A percentile compares a stretch with the other conserved stretches of the same genome.
These are phyloP conservation scores for Melastoma malabathricum DNA, from an alignment of 345 rosid genomes.

Conservation along the genomic window DNA sequence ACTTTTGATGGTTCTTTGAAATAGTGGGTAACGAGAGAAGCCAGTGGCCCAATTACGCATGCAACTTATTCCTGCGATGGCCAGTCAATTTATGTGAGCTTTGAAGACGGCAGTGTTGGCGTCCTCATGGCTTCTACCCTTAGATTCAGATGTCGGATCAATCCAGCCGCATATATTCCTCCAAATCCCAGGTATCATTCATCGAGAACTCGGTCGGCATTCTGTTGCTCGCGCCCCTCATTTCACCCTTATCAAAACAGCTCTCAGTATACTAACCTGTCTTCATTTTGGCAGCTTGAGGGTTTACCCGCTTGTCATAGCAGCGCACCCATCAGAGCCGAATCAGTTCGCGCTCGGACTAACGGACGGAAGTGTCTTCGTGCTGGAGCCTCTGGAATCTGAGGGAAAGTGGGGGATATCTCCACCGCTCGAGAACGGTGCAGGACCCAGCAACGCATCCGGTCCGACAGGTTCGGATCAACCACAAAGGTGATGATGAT, in stretches of 20 bases:
- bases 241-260: background rate
- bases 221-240: background rate
- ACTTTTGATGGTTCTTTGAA: slow-evolving; percentile 2
- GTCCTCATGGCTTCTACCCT: slow-evolving; percentile 59
- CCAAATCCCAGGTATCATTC: slow-evolving; percentile 46
- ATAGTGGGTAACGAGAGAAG: slow-evolving; percentile 61
- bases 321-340: slow-evolving; percentile 66
- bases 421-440: slow-evolving; percentile 64
- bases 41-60: slow-evolving; percentile 66
- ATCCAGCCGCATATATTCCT: slow-evolving; percentile 55
- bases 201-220: slow-evolving; percentile 1
- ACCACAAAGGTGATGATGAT: slow-evolving; percentile 31
- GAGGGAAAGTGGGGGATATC: slow-evolving; percentile 82
- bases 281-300: slow-evolving; percentile 41
- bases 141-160: slow-evolving; percentile 68
- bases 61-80: slow-evolving; percentile 81
- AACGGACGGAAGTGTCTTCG: slow-evolving; percentile 61
- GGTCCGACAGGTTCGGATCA: slow-evolving; percentile 35
- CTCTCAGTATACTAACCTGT: slow-evolving; percentile 2
- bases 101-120: slow-evolving; percentile 62
- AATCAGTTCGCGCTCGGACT: slow-evolving; percentile 82
- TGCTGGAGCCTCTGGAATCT: slow-evolving; percentile 60
- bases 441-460: slow-evolving; percentile 39
- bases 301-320: slow-evolving; percentile 64
- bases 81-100: slow-evolving; percentile 69